Percentiles rank a stretch among this genome's conserved stretches.
These are phyloP conservation scores for Aspergillus ochraceoroseus DNA, from an alignment of 2,329 filamentous ascomycete genomes.

Conservation along the genomic window DNA sequence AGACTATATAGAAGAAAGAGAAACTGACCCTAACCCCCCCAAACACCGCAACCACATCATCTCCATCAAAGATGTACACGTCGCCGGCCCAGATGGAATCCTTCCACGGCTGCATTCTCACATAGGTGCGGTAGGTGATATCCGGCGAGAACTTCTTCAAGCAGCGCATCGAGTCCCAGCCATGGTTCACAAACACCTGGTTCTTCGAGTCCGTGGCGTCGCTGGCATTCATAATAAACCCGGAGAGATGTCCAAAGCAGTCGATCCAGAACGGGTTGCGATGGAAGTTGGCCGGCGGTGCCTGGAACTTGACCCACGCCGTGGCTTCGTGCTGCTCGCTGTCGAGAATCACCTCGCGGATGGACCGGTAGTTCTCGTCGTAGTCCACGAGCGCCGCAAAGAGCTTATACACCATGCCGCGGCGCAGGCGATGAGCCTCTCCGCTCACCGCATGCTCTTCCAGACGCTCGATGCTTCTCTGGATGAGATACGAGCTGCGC, in stretches of 20 bases:
- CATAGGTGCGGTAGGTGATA: constrained; percentile 56
- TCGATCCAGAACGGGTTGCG: constrained; percentile 59
- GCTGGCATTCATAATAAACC: constrained; percentile 58
- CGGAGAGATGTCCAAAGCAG: constrained; percentile 54
- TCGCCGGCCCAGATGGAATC: constrained; percentile 56
- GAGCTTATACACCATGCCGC: constrained; percentile 73
- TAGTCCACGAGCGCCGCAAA: constrained; percentile 57
- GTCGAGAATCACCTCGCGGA: constrained; percentile 56
- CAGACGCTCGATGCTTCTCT: constrained; percentile 56
- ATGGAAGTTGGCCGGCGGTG: constrained; percentile 53
- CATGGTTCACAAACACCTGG: constrained; percentile 59
- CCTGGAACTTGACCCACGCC: constrained; percentile 52
- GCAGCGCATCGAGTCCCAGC: constrained; percentile 58
- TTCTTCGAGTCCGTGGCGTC: constrained; percentile 57
- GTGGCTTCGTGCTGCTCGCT: constrained; percentile 54
- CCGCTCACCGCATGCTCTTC: constrained; percentile 59
- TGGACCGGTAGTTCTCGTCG: constrained; percentile 53
- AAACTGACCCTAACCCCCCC: constrained; percentile 43
- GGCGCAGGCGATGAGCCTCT: constrained; percentile 65
- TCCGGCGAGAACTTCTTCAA: constrained; percentile 49
- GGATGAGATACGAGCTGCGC: constrained; percentile 53
- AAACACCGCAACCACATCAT: constrained; percentile 53
- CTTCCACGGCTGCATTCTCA: constrained; percentile 53
- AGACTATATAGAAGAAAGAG: background rate
- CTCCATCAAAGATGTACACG: constrained; percentile 57